phyloP scores from a whole-genome alignment of 2,329 filamentous ascomycete genomes.

The Fusarium avenaceum region DNA sequence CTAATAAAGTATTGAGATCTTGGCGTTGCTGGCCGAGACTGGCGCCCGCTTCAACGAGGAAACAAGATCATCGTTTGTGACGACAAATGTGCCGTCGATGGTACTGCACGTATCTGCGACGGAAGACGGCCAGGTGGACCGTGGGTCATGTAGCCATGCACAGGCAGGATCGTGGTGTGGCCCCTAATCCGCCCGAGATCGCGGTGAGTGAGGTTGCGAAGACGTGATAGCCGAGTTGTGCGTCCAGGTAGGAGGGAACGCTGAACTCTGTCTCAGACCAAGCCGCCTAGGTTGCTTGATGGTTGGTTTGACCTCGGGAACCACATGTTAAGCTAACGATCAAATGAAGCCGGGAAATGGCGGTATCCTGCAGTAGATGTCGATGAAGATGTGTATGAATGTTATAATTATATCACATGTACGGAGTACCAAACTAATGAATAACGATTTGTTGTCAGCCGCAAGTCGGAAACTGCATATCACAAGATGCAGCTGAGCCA shows the following conservation, averaged over 20 bases:
- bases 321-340: not conserved
- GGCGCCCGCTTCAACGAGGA: slow-evolving; percentile 44
- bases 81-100: slow-evolving; percentile 27
- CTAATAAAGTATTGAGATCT: slow-evolving; percentile 9
- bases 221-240: slow-evolving; percentile 10
- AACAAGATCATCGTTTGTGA: slow-evolving; percentile 48
- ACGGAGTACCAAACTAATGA: not conserved
- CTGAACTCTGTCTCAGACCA: slow-evolving; percentile 16
- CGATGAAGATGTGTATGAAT: not conserved
- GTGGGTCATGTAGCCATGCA: slow-evolving; percentile 32
- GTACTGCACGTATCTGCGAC: slow-evolving; percentile 24
- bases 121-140: slow-evolving; percentile 44
- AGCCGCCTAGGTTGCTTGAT: slow-evolving; percentile 6
- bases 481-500: slow-evolving; percentile 16
- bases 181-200: slow-evolving; percentile 45
- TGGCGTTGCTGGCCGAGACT: slow-evolving; percentile 30
- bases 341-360: not conserved
- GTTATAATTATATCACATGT: not conserved
- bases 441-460: slow-evolving; percentile 6
- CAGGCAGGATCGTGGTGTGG: slow-evolving; percentile 21
- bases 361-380: not conserved
- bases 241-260: not conserved
- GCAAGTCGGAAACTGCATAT: slow-evolving; percentile 9
- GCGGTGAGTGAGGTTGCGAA: slow-evolving; percentile 44
- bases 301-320: slow-evolving; percentile 2